These are phyloP conservation scores for Omphalea diandra DNA, from an alignment of 441 rosid genomes.

Conservation along the genomic window DNA sequence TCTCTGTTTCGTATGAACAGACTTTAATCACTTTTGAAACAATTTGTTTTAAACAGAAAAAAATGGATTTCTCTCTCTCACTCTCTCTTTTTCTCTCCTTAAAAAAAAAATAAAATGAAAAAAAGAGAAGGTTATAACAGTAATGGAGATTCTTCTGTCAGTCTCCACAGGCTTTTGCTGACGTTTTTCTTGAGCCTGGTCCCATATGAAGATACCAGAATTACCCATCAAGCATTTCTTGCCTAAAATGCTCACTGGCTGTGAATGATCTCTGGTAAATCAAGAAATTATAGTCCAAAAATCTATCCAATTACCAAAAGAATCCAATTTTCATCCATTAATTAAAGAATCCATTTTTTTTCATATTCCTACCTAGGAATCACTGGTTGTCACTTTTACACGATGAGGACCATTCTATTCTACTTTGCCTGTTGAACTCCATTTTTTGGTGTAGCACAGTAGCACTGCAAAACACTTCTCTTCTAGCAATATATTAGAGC, in stretches of 20 bases:
- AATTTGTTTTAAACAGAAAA: conserved; percentile 39
- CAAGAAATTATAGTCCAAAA: conserved; percentile 14
- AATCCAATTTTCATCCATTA: conserved; percentile 26
- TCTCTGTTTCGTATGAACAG: conserved; percentile 51
- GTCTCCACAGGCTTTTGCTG: conserved; percentile 50
- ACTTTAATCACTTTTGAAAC: conserved; percentile 43
- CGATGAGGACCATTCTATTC: conserved; percentile 25
- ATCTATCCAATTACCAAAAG: conserved; percentile 22
- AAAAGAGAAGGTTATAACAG: conserved; percentile 48
- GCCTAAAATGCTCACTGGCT: conserved; percentile 26
- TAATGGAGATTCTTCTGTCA: conserved; percentile 65
- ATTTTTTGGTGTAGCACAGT: neutral
- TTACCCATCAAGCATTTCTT: conserved; percentile 30
- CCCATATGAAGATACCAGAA: conserved; percentile 51
- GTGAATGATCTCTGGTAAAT: conserved; percentile 10
- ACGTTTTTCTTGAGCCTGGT: conserved; percentile 46
- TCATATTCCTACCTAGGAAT: conserved; percentile 25
- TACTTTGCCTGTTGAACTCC: conserved; percentile 4
- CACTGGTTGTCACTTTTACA: conserved; percentile 26
- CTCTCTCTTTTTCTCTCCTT: conserved; percentile 12
- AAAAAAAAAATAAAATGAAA: conserved; percentile 25
- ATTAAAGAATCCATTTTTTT: conserved; percentile 26
- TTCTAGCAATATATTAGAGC: neutral
- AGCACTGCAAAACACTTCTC: neutral
- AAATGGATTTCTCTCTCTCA: conserved; percentile 31